Evolutionary conservation across 169 alveolate genomes (phyloP).

Genomic region (Blepharisma undulans): DNA sequence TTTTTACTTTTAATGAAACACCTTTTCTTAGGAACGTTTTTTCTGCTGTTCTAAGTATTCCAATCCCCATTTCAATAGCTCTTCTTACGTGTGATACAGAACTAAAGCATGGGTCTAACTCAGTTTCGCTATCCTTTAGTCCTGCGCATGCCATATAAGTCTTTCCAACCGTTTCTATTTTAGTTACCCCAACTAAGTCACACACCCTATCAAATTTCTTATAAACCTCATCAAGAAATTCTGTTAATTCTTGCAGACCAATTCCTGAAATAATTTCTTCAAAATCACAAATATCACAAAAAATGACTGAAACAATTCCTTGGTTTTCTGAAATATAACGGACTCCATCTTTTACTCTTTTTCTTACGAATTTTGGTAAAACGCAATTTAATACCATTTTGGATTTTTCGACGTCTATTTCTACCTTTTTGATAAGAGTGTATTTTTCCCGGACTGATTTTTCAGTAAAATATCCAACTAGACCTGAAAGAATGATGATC

Average conservation of each 20-base stretch:
- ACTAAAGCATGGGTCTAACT: neutral
- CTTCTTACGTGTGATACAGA: conserved; percentile 63
- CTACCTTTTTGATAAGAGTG: neutral
- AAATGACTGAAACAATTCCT: conserved; percentile 56
- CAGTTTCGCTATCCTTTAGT: conserved; percentile 41
- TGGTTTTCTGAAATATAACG: conserved; percentile 49
- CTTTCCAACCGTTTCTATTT: conserved; percentile 75
- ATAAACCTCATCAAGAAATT: conserved; percentile 50
- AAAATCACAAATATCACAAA: conserved; percentile 64
- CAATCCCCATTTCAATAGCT: conserved; percentile 67
- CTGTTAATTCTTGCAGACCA: conserved; percentile 44
- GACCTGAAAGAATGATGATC: neutral
- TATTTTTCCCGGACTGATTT: neutral
- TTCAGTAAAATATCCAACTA: neutral
- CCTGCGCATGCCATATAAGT: conserved; percentile 74
- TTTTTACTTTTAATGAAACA: conserved; percentile 72
- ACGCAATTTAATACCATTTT: neutral
- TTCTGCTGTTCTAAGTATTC: conserved; percentile 50
- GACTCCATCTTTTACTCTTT: conserved; percentile 52
- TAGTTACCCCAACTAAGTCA: conserved; percentile 44
- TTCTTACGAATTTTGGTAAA: conserved; percentile 48
- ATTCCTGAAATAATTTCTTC: conserved; percentile 44
- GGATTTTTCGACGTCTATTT: neutral
- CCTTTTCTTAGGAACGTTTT: conserved; percentile 55
- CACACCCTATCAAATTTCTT: conserved; percentile 54